Evolutionary conservation across 176 grass and related monocot species (phyloP).

Genomic region (Pontederia paniculata): DNA sequence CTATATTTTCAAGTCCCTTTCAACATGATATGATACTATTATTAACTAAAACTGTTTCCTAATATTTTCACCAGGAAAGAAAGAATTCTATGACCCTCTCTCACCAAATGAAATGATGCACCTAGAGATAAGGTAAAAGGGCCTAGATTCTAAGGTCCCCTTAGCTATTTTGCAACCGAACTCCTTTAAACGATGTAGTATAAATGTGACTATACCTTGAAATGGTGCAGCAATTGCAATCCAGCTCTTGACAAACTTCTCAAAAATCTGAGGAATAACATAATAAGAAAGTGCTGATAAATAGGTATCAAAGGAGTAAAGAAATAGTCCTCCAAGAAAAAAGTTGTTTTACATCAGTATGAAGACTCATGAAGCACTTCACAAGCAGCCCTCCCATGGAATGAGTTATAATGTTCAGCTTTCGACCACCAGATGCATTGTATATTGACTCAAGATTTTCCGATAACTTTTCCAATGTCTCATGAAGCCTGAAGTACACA

Average conservation of each 20-base stretch:
- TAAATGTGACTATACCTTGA: conserved; percentile 46
- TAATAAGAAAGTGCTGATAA: not conserved
- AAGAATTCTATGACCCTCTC: too few relatives aligned
- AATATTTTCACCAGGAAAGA: too few relatives aligned
- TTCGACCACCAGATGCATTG: conserved; percentile 66
- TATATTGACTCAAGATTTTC: conserved; percentile 66
- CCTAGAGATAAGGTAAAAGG: too few relatives aligned
- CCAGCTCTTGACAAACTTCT: conserved; percentile 94
- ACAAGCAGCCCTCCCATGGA: conserved; percentile 96
- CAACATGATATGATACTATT: too few relatives aligned
- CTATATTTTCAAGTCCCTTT: too few relatives aligned
- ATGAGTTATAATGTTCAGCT: conserved; percentile 86
- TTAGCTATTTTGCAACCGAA: too few relatives aligned
- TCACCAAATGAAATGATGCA: too few relatives aligned
- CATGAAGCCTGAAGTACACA: conserved; percentile 52
- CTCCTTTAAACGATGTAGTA: too few relatives aligned
- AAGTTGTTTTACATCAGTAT: conserved; percentile 55
- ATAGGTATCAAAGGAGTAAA: not conserved
- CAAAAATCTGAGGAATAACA: conserved; percentile 53
- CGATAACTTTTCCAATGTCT: conserved; percentile 67
- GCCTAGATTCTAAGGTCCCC: too few relatives aligned
- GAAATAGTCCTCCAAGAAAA: not conserved
- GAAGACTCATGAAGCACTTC: conserved; percentile 81
- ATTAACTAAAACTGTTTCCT: too few relatives aligned
- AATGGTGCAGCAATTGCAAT: conserved; percentile 98